These are phyloP conservation scores for Trametes meyenii DNA, from an alignment of 768 basidiomycete genomes.

Conservation along the genomic window DNA sequence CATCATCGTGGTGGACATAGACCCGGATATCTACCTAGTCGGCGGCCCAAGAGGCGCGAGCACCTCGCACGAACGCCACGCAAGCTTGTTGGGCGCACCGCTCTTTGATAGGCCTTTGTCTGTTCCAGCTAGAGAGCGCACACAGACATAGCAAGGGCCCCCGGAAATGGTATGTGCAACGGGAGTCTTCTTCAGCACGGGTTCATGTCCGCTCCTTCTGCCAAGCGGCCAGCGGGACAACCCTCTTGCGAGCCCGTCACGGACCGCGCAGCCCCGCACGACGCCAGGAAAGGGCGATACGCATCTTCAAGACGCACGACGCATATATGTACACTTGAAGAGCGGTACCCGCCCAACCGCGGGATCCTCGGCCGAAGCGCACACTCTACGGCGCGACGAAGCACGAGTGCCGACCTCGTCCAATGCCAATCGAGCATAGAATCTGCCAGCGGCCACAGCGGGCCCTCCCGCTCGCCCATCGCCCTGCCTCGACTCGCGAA, in stretches of 20 bases:
- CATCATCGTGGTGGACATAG: neutral
- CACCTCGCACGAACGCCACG: constrained; percentile 1
- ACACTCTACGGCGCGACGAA: neutral
- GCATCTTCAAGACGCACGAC: too few relatives aligned
- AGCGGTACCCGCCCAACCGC: neutral
- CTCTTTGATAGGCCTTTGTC: neutral
- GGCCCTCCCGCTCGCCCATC: neutral
- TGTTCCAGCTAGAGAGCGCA: neutral
- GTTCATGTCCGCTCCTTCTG: constrained; percentile 16
- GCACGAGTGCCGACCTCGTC: neutral
- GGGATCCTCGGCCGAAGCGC: constrained; percentile 18
- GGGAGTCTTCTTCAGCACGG: neutral
- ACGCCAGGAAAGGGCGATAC: too few relatives aligned
- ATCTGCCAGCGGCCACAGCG: neutral
- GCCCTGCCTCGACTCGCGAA: neutral
- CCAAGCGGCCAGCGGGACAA: neutral
- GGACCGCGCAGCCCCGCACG: too few relatives aligned
- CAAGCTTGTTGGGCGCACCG: constrained; percentile 4
- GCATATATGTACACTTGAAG: neutral
- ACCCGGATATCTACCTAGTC: neutral
- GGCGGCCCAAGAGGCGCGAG: neutral
- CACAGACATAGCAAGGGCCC: neutral
- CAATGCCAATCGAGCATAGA: neutral
- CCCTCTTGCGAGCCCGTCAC: neutral
- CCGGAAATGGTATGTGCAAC: neutral